Evolutionary conservation across 768 basidiomycete genomes (phyloP), one percentile per base, ranked within the genome.

Genomic region (Jaapia argillacea): DNA sequence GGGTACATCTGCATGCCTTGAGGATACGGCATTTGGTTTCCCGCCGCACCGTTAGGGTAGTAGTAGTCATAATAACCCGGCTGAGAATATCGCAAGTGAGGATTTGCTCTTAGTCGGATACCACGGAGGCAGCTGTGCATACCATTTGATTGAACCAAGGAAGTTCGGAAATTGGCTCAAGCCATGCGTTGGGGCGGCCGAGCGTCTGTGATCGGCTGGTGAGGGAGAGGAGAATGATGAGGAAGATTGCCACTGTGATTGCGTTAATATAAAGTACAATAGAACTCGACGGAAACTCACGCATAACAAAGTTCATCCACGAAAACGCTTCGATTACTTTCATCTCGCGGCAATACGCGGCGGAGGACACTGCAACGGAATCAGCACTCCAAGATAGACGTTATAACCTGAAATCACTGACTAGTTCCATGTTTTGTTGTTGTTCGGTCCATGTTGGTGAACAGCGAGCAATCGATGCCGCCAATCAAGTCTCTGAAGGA

Each of bases 271-370:
- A 27, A 42, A 12, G 3, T 12, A 3, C 3, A n/a, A 42, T 42
- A 16, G 13, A 26, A 25, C 24, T 26, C n/a, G 13, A 24, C 6
- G 16, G 31, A 14, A 3, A 42, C 24, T 7, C 18, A 74, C 73
- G 68, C 38, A 71, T 51, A 45, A 67, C 66, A 54, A 87, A 88
- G 41, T 75, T 61, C 55, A 74, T 68, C 86, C 86, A 88, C 0
- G 85, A 86, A 56, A 88, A 75, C 2, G 81, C 84, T 50, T 86
- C 74, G 25, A 85, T 69, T 37, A 79, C 78, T 59, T 82, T 85
- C 80, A 87, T 83, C 55, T 85, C 75, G 57, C 84, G 81, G 57
- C 86, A 89, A 50, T 71, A 87, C 22, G 63, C 57, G 50, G 66
- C 64, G 5, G 62, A 60, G 41, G 72, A 71, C 44, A 75, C 86